These are phyloP conservation scores for Fallopia convolvulus DNA, from an alignment of 148 eudicot species.

Conservation along the genomic window DNA sequence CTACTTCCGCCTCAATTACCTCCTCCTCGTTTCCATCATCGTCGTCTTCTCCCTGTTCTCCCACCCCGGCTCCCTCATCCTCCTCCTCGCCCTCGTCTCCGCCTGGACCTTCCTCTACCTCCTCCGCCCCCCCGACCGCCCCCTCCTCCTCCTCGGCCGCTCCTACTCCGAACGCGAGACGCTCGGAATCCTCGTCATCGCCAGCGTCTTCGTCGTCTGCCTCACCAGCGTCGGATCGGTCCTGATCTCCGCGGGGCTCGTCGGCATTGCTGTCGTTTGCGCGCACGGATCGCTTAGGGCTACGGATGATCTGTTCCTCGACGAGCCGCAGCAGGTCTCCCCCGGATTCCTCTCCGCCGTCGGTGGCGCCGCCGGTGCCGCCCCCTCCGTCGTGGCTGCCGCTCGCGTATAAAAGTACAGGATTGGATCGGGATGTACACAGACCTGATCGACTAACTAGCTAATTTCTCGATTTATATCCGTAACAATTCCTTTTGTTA, in stretches of 20 bases:
- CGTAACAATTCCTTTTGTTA: neutral
- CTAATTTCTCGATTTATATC: neutral
- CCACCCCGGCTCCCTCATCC: constrained; percentile 66
- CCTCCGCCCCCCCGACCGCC: constrained; percentile 73
- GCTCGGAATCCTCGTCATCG: constrained; percentile 30
- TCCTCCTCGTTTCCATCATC: constrained; percentile 32
- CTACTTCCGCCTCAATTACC: constrained; percentile 79
- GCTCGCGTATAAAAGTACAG: neutral
- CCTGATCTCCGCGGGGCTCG: constrained; percentile 53
- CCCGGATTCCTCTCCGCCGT: constrained; percentile 60
- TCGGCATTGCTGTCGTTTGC: constrained; percentile 46
- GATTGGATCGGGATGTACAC: neutral
- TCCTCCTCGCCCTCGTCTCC: constrained; percentile 48
- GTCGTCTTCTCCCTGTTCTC: constrained; percentile 60
- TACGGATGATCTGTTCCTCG: constrained; percentile 78
- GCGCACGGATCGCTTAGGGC: constrained; percentile 65
- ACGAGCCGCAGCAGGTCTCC: constrained; percentile 45
- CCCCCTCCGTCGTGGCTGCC: neutral
- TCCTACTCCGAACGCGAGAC: constrained; percentile 63
- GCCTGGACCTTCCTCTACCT: constrained; percentile 84
- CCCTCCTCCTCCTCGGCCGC: constrained; percentile 46
- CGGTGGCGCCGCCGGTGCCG: constrained; percentile 13
- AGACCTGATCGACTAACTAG: neutral
- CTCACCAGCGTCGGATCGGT: constrained; percentile 75
- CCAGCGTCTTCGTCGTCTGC: constrained; percentile 41